A percentile compares a stretch with the other conserved stretches of the same genome.
Evolutionary conservation across 2,329 filamentous ascomycete genomes (phyloP).

Genomic region (Cadophora sp.): DNA sequence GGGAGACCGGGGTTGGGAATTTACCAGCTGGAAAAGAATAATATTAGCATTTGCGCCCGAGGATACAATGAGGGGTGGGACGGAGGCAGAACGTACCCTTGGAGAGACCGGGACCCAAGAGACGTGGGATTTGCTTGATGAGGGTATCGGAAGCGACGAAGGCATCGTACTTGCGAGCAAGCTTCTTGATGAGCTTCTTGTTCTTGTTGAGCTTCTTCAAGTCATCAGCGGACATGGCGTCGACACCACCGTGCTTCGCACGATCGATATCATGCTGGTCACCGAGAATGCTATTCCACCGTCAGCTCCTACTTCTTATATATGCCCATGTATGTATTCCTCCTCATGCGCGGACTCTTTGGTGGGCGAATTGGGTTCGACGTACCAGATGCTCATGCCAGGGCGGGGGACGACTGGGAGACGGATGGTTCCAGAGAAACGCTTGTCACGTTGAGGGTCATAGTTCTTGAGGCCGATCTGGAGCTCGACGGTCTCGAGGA

Average conservation of each 20-base stretch:
- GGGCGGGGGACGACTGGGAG: conserved; percentile 91
- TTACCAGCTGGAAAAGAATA: conserved; percentile 76
- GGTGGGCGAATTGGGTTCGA: conserved; percentile 31
- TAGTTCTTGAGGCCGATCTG: conserved; percentile 98
- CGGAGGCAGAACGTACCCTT: conserved; percentile 69
- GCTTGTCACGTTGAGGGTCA: conserved; percentile 99
- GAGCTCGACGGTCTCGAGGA: conserved; percentile 92
- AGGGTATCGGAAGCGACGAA: conserved; percentile 96
- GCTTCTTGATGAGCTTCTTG: conserved; percentile 99
- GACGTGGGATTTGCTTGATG: conserved; percentile 99
- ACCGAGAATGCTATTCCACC: conserved; percentile 71
- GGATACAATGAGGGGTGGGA: background rate
- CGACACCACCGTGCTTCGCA: conserved; percentile 98
- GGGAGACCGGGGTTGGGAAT: conserved; percentile 98
- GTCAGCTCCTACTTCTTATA: conserved; percentile 40
- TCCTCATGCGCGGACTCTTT: conserved; percentile 1
- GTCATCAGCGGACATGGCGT: conserved; percentile 98
- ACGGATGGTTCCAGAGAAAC: conserved; percentile 99
- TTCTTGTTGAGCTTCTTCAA: conserved; percentile 99
- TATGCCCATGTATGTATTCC: conserved; percentile 7
- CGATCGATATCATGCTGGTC: conserved; percentile 99
- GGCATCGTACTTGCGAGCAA: conserved; percentile 99
- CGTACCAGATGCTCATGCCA: conserved; percentile 84
- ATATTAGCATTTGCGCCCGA: conserved; percentile 40
- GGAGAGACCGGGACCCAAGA: conserved; percentile 97